Conservation (phyloP, 768 basidiomycete species). For the Multifurca ochricompacta region DNA sequence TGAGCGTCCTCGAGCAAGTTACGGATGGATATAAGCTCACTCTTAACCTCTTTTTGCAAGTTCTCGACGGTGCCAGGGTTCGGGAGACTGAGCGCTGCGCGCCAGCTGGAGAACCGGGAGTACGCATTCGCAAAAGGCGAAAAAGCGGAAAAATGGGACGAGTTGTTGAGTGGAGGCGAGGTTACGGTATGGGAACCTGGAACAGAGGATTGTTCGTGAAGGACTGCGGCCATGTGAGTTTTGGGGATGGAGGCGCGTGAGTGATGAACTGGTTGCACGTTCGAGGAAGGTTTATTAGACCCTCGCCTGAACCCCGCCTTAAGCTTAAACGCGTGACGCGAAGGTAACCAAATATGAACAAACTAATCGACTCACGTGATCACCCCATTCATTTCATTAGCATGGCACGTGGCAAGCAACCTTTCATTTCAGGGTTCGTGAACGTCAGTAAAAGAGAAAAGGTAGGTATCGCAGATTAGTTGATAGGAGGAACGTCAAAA, state of each 20-base stretch:
- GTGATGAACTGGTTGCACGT: slow-evolving; percentile 6
- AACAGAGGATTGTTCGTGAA: slow-evolving; percentile 6
- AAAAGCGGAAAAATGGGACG: slow-evolving; percentile 6
- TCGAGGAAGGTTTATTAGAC: no score
- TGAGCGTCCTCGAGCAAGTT: background rate
- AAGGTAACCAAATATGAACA: slow-evolving; percentile 14
- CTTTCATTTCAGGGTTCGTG: slow-evolving; percentile 20
- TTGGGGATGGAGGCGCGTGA: background rate
- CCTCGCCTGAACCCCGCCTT: no score
- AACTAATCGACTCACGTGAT: slow-evolving; percentile 2
- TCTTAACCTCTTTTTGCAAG: slow-evolving; percentile 86
- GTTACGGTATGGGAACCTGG: slow-evolving; percentile 1
- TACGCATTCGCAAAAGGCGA: slow-evolving; percentile 61
- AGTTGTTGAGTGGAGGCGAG: slow-evolving; percentile 5
- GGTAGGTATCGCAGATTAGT: slow-evolving; percentile 16
- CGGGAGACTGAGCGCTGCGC: slow-evolving; percentile 70
- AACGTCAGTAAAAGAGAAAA: slow-evolving; percentile 4
- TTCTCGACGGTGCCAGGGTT: slow-evolving; percentile 94
- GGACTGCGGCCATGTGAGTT: slow-evolving; percentile 11
- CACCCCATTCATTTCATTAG: no score
- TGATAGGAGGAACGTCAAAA: slow-evolving; percentile 9
- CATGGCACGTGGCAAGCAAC: slow-evolving; percentile 11
- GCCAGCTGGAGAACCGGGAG: slow-evolving; percentile 73
- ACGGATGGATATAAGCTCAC: slow-evolving; percentile 36
- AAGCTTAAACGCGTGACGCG: background rate